Evolutionary conservation across 2,329 filamentous ascomycete species (phyloP).

Genomic region (Venturia nashicola): DNA sequence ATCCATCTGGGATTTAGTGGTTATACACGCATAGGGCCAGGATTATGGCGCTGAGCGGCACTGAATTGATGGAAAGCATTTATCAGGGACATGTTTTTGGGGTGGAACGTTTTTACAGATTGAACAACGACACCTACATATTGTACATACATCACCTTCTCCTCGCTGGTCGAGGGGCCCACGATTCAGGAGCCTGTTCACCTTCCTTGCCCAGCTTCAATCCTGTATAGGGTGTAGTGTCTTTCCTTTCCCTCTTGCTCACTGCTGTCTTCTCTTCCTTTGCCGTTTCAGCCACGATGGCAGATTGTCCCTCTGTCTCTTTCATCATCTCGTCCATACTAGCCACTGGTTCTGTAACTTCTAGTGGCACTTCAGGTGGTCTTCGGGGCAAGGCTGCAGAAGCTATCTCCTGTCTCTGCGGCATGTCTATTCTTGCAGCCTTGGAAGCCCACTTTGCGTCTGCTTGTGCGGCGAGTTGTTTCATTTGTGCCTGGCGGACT

Average conservation of each 20-base stretch:
- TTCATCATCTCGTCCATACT: background rate
- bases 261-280: conserved; percentile 18
- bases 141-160: conserved; percentile 14
- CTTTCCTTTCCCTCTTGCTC: conserved; percentile 29
- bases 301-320: conserved; percentile 11
- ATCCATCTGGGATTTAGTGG: no score
- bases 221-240: conserved; percentile 18
- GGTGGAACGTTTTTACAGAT: background rate
- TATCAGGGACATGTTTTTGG: background rate
- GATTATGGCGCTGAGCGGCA: no score
- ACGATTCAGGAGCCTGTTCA: conserved; percentile 34
- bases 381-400: background rate
- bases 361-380: background rate
- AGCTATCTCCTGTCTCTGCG: background rate
- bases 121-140: background rate
- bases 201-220: conserved; percentile 23
- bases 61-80: background rate
- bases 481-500: conserved; percentile 44
- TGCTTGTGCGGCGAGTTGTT: conserved; percentile 44
- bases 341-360: background rate
- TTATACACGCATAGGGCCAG: no score
- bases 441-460: conserved; percentile 50
- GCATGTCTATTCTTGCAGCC: conserved; percentile 41
- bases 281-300: background rate
- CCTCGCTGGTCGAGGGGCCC: conserved; percentile 29